Base-by-base conservation (phyloP, 2,329 filamentous ascomycete species). In the Ceratocystis variospora region DNA sequence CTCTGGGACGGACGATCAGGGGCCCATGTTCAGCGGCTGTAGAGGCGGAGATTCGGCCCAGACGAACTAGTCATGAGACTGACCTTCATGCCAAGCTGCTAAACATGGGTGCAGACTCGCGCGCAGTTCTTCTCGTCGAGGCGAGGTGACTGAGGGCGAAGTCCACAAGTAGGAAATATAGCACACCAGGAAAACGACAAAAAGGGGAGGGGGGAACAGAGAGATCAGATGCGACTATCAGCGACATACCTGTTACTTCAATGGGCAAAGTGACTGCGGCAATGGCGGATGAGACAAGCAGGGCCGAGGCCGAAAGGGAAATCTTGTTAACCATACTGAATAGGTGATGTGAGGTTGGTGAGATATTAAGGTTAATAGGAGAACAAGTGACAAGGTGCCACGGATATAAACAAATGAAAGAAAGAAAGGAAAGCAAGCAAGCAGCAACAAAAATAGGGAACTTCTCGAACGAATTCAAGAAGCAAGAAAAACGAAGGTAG, bases 321-420 rank as follows among this genome's bases (percentile, higher is more conserved):
- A 65, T 44, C 63, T 65, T 65, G 50, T 46, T 48, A 12, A 65
- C 63, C 63, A 65, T 65, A 10, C 12, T 64, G 48, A n/a, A 63
- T 62, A 5, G 12, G 17, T 15, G 37, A 41, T 41, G 3, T 12
- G 37, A 41, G 37, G 37, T 41, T 12, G 37, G 1, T 5, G 55
- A 61, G 15, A 61, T 61, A 41, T 61, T 33, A 61, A 61, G 57
- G 46, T 50, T 50, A 50, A 50, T 19, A 22, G n/a, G 46, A 19
- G 37, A 41, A 41, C 37, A 41, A 50, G 46, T 19, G 46, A 50
- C 46, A 50, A 50, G 22, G 4, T 4, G n/a, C 46, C 46, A 50
- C 46, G 17, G n/a, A 50, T 50, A 57, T 57, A 31, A 57, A 57
- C 25, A 57, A 2, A 57, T 1, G 48, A 33, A n/a, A 33, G 22